Percentiles rank a stretch among this genome's conserved stretches.
These are phyloP conservation scores for Candida neerlandica DNA, from an alignment of 1,139 yeast genomes.

Conservation along the genomic window DNA sequence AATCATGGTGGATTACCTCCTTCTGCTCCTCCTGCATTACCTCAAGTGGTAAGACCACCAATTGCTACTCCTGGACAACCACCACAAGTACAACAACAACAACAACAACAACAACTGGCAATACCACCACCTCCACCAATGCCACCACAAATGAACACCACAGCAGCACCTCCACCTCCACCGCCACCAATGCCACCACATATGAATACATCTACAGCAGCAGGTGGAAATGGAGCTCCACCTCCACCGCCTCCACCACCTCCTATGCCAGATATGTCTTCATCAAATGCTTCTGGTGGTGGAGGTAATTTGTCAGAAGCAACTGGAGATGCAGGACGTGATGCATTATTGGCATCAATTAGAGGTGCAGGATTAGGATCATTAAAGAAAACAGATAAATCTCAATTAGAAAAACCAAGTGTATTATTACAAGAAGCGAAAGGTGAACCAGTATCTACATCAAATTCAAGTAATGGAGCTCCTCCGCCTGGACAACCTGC, in stretches of 20 bases:
- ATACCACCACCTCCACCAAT: slow-evolving; percentile 16
- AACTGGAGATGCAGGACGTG: slow-evolving; percentile 62
- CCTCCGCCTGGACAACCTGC: slow-evolving; percentile 50
- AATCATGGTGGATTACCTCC: slow-evolving; percentile 20
- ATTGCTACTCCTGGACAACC: slow-evolving; percentile 20
- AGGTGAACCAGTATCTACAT: slow-evolving; percentile 47
- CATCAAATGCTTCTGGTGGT: neutral
- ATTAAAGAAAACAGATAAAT: slow-evolving; percentile 76
- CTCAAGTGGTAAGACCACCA: slow-evolving; percentile 34
- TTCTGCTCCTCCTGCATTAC: no score
- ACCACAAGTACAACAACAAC: slow-evolving; percentile 19
- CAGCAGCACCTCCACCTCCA: slow-evolving; percentile 23
- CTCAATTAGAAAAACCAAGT: slow-evolving; percentile 79
- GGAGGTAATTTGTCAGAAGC: slow-evolving; percentile 22
- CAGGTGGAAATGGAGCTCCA: slow-evolving; percentile 22
- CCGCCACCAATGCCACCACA: slow-evolving; percentile 24
- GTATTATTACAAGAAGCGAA: slow-evolving; percentile 69
- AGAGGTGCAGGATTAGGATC: slow-evolving; percentile 73
- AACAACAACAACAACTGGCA: slow-evolving; percentile 21
- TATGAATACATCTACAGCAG: slow-evolving; percentile 31
- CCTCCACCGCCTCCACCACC: slow-evolving; percentile 40
- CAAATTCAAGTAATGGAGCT: slow-evolving; percentile 24
- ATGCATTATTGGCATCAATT: slow-evolving; percentile 85
- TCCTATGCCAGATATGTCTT: slow-evolving; percentile 28
- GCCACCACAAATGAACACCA: slow-evolving; percentile 9